phyloP scores from a whole-genome alignment of 345 rosid genomes.

The Odontarrhena argentea region DNA sequence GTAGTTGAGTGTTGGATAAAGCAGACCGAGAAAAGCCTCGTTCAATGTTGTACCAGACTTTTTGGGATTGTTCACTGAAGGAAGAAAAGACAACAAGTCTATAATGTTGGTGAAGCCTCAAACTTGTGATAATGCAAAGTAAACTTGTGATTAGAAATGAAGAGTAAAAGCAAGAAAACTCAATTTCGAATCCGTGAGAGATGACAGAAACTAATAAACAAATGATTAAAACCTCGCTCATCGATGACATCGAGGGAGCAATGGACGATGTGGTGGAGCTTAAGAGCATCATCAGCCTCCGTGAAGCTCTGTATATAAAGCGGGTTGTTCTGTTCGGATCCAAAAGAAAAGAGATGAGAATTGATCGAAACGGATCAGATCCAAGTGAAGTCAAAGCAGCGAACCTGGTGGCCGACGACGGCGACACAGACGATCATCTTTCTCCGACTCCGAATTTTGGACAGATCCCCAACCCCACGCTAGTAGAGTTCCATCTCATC shows the following conservation, averaged over 20 bases:
- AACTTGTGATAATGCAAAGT: no score
- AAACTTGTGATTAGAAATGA: no score
- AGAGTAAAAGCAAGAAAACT: no score
- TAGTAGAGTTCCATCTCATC: neutral
- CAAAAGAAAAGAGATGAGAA: neutral
- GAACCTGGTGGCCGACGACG: slow-evolving; percentile 87
- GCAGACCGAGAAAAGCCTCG: slow-evolving; percentile 84
- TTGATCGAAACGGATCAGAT: neutral
- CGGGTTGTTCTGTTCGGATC: slow-evolving; percentile 67
- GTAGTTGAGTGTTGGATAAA: slow-evolving; percentile 82
- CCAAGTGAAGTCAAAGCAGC: neutral
- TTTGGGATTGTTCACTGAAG: slow-evolving; percentile 79
- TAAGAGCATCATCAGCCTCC: slow-evolving; percentile 79
- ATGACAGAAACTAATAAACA: no score
- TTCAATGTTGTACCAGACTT: slow-evolving; percentile 77
- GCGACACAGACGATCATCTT: slow-evolving; percentile 90
- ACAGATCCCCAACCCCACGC: neutral
- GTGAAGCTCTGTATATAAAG: slow-evolving; percentile 94
- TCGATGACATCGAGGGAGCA: slow-evolving; percentile 90
- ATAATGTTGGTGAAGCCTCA: no score
- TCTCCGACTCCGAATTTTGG: slow-evolving; percentile 22
- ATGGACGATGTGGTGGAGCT: slow-evolving; percentile 91
- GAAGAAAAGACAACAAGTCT: neutral
- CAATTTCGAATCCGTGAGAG: neutral
- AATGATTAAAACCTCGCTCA: slow-evolving; percentile 58